phyloP scores from a whole-genome alignment of 768 basidiomycete species.

The Lyophyllum decastes region DNA sequence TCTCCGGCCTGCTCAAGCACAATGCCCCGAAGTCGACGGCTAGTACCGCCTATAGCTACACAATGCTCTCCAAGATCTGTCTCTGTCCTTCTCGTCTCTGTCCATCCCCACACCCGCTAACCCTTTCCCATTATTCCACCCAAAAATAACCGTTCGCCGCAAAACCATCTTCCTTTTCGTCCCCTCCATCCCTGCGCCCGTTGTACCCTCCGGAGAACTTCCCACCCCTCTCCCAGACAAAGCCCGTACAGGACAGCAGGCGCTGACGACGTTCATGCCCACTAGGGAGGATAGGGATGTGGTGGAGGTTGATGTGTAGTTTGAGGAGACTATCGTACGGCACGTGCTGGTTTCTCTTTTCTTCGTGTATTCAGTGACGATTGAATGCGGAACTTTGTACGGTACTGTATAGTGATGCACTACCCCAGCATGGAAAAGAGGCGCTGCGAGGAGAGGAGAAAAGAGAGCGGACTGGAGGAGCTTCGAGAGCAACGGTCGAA shows the following conservation, averaged over 20 bases:
- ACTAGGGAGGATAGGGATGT: conserved; percentile 69
- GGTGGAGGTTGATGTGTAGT: conserved; percentile 56
- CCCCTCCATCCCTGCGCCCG: conserved; percentile 50
- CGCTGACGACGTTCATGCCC: conserved; percentile 57
- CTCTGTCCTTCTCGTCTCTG: neutral
- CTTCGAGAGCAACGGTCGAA: neutral
- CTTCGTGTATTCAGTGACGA: conserved; percentile 25
- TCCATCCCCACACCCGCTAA: neutral
- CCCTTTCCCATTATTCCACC: conserved; percentile 58
- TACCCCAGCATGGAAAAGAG: conserved; percentile 30
- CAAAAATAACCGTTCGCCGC: conserved; percentile 74
- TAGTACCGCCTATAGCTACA: conserved; percentile 69
- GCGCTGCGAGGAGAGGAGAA: neutral
- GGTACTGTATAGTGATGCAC: conserved; percentile 36
- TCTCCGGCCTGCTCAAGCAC: conserved; percentile 81
- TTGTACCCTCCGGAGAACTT: conserved; percentile 20
- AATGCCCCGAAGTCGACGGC: conserved; percentile 56
- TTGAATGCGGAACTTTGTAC: conserved; percentile 57
- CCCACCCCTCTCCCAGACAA: conserved; percentile 20
- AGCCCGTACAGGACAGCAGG: conserved; percentile 26
- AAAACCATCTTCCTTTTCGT: conserved; percentile 80
- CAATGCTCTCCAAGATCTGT: conserved; percentile 59
- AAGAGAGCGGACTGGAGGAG: neutral
- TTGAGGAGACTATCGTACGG: conserved; percentile 66
- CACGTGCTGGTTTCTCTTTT: conserved; percentile 23